A percentile compares a stretch with the other conserved stretches of the same genome.
Conservation (phyloP, 345 rosid species). For the Brassica carinata region DNA sequence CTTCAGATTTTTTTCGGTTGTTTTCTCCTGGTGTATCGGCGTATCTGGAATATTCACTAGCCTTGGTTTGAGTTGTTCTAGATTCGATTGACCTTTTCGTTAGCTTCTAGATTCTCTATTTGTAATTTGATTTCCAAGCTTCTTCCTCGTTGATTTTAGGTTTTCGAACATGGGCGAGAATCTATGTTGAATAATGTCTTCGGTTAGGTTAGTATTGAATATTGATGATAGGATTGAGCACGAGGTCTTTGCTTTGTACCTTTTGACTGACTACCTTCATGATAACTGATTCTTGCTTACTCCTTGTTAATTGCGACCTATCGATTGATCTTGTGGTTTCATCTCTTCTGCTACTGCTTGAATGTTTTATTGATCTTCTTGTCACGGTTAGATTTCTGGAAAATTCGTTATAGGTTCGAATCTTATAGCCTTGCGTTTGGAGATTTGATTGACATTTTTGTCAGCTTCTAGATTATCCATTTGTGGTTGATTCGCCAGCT, state of each 20-base stretch:
- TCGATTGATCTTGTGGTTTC: too few relatives aligned
- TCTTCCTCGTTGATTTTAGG: neutral
- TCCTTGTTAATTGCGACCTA: too few relatives aligned
- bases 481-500: conserved; percentile 2
- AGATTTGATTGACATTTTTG: conserved; percentile 23
- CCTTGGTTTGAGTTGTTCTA: too few relatives aligned
- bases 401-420: too few relatives aligned
- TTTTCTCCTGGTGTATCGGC: too few relatives aligned
- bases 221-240: conserved; percentile 5
- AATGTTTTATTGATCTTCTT: too few relatives aligned
- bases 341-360: too few relatives aligned
- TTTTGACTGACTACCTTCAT: too few relatives aligned
- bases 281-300: too few relatives aligned
- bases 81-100: conserved; percentile 13
- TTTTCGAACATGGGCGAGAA: neutral
- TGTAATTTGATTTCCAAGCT: neutral
- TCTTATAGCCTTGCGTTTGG: neutral
- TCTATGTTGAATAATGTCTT: conserved; percentile 11
- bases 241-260: neutral
- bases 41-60: too few relatives aligned
- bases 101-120: conserved; percentile 27
- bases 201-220: conserved; percentile 8
- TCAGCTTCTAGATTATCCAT: conserved; percentile 13
- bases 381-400: too few relatives aligned
- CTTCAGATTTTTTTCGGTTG: neutral